Base-by-base conservation (phyloP, 129 eudicot species). In the Chrysanthemum lavandulifolium region DNA sequence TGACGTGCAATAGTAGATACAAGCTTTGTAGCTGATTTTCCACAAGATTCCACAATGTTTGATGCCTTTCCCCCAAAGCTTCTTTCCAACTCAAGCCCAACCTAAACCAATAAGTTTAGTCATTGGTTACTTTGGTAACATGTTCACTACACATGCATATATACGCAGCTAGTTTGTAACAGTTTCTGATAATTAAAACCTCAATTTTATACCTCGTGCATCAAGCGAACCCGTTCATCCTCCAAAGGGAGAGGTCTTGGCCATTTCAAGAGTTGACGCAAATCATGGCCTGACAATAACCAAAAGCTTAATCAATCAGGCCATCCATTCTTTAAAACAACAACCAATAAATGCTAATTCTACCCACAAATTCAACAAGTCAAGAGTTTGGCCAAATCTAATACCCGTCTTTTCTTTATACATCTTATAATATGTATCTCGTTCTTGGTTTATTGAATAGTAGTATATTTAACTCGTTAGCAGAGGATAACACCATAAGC, bases 191-290 rank as follows among this genome's bases (percentile, higher is more conserved):
- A 66, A 54, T n/a, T 69, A 11, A 27, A 76, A 27, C 68, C 33
- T 58, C 8, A 57, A 67, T 57, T 1, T 45, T 7, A 69, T 65
- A 93, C 98, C 97, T 89, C 97, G 45, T 89, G 95, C 76, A 93
- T 16, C 69, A 89, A 76, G 77, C 95, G 98, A 62, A 89, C 88
- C 5, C 97, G 82, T 84, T 93, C 98, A 78, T 93, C 90, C 76
- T 87, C 98, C 83, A 93, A 81, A 80, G 98, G 98, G 51, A 93
- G 86, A 19, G 95, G 92, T 70, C 96, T 84, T 59, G 98, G 90
- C 98, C 98, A 93, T 71, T 89, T 87, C 74, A 93, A 78, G 69
- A 93, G 72, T 74, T 87, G 78, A 45, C 97, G 88, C 58, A 93
- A 67, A n/a, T 93, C 88, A 76, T 78, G 89, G 73, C 98, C 98